Conservation (phyloP, 352 stramenopile genomes). For the Thraustochytrium sp. region DNA sequence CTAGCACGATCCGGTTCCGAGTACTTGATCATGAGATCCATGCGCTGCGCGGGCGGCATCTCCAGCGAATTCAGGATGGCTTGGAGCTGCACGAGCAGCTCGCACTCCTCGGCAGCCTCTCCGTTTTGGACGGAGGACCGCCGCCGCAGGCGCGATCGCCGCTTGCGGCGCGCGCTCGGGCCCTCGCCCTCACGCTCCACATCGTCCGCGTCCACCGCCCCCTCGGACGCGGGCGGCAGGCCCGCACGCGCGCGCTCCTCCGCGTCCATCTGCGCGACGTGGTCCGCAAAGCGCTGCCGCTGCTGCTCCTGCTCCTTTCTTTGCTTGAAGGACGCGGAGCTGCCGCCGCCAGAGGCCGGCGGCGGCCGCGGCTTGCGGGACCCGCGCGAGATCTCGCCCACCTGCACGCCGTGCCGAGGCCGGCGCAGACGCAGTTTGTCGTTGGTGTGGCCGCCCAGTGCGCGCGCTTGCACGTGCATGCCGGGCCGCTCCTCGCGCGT, state of each 20-base stretch:
- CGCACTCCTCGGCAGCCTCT: neutral
- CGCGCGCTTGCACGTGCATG: neutral
- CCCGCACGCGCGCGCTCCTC: neutral
- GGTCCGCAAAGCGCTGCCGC: neutral
- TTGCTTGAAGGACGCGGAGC: too few relatives aligned
- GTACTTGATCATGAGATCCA: conserved; percentile 35
- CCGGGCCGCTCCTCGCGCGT: neutral
- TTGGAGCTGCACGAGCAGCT: neutral
- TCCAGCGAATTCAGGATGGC: conserved; percentile 1
- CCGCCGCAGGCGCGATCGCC: too few relatives aligned
- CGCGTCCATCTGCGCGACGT: neutral
- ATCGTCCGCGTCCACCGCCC: neutral
- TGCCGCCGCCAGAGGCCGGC: too few relatives aligned
- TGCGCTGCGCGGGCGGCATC: neutral
- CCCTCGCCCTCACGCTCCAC: neutral
- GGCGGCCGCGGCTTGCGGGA: neutral
- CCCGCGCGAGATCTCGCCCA: neutral
- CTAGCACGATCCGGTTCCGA: neutral
- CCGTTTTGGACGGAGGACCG: neutral
- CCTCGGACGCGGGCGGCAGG: neutral
- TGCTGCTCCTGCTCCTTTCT: neutral
- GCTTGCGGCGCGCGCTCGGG: too few relatives aligned
- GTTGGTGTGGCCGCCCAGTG: neutral
- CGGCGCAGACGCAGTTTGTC: neutral
- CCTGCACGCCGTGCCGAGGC: neutral